Percentiles rank a stretch among this genome's conserved stretches.
Conservation (phyloP, 176 grass and related monocot species). For the Musa beccarii region DNA sequence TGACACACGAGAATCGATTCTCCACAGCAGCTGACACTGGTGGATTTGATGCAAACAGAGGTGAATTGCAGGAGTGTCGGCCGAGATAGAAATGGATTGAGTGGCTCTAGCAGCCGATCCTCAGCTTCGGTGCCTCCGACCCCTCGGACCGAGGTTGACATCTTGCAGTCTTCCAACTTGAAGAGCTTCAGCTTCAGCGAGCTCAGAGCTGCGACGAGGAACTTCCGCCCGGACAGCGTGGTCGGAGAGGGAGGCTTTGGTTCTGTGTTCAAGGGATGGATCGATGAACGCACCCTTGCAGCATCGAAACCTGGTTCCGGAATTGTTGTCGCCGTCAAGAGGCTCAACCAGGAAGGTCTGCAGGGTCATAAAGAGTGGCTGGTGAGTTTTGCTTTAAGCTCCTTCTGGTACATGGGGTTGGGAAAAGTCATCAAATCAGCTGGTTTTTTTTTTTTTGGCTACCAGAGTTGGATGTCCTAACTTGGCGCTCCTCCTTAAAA, state of each 20-base stretch:
- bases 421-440: not conserved
- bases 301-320: constrained; percentile 67
- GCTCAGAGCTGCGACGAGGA: constrained; percentile 65
- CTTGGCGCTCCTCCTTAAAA: not conserved
- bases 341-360: constrained; percentile 81
- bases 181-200: constrained; percentile 68
- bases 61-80: constrained; percentile 50
- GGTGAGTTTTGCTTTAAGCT: constrained; percentile 31
- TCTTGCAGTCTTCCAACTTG: constrained; percentile 71
- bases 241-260: constrained; percentile 85
- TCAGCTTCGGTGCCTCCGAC: constrained; percentile 49
- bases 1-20: not conserved
- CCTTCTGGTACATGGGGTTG: not conserved
- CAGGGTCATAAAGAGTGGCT: constrained; percentile 96
- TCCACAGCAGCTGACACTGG: not conserved
- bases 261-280: constrained; percentile 92
- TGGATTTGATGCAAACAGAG: constrained; percentile 30
- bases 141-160: constrained; percentile 64
- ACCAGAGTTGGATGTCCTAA: not conserved
- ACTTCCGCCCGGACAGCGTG: constrained; percentile 73
- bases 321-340: constrained; percentile 88
- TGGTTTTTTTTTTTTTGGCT: not conserved
- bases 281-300: constrained; percentile 60
- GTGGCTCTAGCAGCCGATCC: constrained; percentile 51
- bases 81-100: constrained; percentile 32